Conservation (phyloP, 208 protist genomes). For the Trypanosoma mega region DNA sequence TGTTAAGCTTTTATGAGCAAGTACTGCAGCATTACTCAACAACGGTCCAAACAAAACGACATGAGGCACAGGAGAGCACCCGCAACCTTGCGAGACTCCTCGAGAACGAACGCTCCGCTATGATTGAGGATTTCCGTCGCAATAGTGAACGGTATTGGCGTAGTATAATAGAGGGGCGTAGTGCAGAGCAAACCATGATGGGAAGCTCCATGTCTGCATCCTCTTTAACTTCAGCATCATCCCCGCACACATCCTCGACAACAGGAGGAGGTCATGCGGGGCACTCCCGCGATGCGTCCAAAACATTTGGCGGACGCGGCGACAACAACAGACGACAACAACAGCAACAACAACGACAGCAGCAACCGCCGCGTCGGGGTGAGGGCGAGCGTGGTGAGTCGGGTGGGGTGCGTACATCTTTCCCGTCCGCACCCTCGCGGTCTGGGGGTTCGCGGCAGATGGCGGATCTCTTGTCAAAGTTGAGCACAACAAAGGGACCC, state of each 20-base stretch:
- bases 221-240: background rate
- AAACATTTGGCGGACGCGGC: background rate
- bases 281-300: slow-evolving; percentile 3
- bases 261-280: background rate
- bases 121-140: slow-evolving; percentile 84
- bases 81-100: slow-evolving; percentile 42
- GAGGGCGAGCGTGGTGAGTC: slow-evolving; percentile 23
- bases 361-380: slow-evolving; percentile 15
- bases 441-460: slow-evolving; percentile 32
- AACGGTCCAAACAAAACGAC: slow-evolving; percentile 31
- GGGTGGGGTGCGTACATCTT: slow-evolving; percentile 22
- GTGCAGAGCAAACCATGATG: slow-evolving; percentile 35
- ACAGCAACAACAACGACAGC: slow-evolving; percentile 23
- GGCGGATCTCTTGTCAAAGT: slow-evolving; percentile 28
- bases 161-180: slow-evolving; percentile 71
- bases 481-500: slow-evolving; percentile 33
- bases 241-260: background rate
- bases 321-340: slow-evolving; percentile 6
- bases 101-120: slow-evolving; percentile 54
- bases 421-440: slow-evolving; percentile 21
- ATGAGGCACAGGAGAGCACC: slow-evolving; percentile 49
- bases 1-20: slow-evolving; percentile 70
- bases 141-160: slow-evolving; percentile 90
- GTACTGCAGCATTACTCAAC: slow-evolving; percentile 46
- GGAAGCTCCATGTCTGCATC: slow-evolving; percentile 2